Conservation (phyloP, 2,329 filamentous ascomycete genomes). For the Xylaria hypoxylon region DNA sequence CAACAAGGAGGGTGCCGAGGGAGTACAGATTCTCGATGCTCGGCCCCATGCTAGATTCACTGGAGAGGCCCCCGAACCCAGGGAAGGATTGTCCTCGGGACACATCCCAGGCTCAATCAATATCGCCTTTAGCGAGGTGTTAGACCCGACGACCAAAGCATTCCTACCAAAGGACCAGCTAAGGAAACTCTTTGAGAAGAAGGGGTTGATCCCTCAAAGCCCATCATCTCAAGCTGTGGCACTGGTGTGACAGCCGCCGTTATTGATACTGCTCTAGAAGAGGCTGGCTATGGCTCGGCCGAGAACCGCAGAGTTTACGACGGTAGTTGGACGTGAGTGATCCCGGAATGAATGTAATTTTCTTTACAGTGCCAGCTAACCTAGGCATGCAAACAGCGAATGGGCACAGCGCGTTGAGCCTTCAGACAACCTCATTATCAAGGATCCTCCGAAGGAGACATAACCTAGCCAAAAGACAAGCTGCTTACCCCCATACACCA, state of each 20-base stretch:
- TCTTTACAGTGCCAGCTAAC: slow-evolving; percentile 45
- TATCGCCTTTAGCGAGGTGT: slow-evolving; percentile 80
- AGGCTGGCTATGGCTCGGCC: slow-evolving; percentile 77
- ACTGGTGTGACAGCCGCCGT: slow-evolving; percentile 94
- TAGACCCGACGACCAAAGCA: slow-evolving; percentile 86
- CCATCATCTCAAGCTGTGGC: slow-evolving; percentile 89
- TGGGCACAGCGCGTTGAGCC: slow-evolving; percentile 75
- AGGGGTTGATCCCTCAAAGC: slow-evolving; percentile 80
- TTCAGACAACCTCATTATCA: slow-evolving; percentile 71
- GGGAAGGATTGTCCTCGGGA: slow-evolving; percentile 85
- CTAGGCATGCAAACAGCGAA: slow-evolving; percentile 58
- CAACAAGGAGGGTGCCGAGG: slow-evolving; percentile 85
- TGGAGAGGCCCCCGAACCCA: slow-evolving; percentile 86
- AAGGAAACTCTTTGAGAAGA: slow-evolving; percentile 79
- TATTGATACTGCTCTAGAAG: slow-evolving; percentile 85
- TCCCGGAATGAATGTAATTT: not conserved
- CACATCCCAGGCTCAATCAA: slow-evolving; percentile 92
- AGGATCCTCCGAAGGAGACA: slow-evolving; percentile 50
- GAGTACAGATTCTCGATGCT: slow-evolving; percentile 90
- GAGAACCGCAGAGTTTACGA: slow-evolving; percentile 85
- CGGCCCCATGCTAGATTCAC: slow-evolving; percentile 82
- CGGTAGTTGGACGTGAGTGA: slow-evolving; percentile 94
- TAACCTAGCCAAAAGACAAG: slow-evolving; percentile 13
- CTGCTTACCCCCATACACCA: not conserved
- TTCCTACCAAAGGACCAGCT: slow-evolving; percentile 79